phyloP scores from a whole-genome alignment of 192 early-diverging fungal species.

The Coemansia sp. region DNA sequence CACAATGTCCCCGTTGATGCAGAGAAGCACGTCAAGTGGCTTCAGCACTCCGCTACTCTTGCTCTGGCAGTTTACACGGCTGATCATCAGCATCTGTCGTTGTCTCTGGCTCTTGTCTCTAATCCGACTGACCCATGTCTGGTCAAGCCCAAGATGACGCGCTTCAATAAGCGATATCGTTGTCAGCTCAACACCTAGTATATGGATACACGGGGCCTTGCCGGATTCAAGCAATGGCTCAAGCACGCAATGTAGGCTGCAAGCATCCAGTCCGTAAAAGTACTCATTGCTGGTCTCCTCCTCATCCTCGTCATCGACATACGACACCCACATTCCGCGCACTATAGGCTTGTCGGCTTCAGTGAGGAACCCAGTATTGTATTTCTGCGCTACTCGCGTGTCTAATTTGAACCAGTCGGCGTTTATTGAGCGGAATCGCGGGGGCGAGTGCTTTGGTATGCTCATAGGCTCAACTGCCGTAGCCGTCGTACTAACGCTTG shows the following conservation, averaged over 20 bases:
- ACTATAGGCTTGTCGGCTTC: conserved; percentile 19
- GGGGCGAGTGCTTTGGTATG: conserved; percentile 28
- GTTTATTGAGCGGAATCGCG: conserved; percentile 37
- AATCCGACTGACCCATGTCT: conserved; percentile 60
- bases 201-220: conserved; percentile 57
- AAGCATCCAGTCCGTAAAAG: conserved; percentile 54
- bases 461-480: conserved; percentile 61
- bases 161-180: conserved; percentile 63
- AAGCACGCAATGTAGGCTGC: conserved; percentile 52
- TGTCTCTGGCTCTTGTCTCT: conserved; percentile 38
- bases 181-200: conserved; percentile 64
- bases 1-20: conserved; percentile 60
- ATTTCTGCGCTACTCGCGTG: conserved; percentile 19
- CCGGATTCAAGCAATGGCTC: conserved; percentile 21
- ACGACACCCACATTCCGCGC: conserved; percentile 33
- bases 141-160: conserved; percentile 60
- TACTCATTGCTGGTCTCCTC: conserved; percentile 16
- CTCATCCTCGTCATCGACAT: conserved; percentile 41
- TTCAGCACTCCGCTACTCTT: conserved; percentile 50
- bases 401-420: conserved; percentile 26
- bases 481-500: conserved; percentile 61
- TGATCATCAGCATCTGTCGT: conserved; percentile 58
- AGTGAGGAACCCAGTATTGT: conserved; percentile 29
- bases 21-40: conserved; percentile 64
- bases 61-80: conserved; percentile 10